These are phyloP conservation scores for Amaranthus palmeri DNA, from an alignment of 148 eudicot species.

Conservation along the genomic window DNA sequence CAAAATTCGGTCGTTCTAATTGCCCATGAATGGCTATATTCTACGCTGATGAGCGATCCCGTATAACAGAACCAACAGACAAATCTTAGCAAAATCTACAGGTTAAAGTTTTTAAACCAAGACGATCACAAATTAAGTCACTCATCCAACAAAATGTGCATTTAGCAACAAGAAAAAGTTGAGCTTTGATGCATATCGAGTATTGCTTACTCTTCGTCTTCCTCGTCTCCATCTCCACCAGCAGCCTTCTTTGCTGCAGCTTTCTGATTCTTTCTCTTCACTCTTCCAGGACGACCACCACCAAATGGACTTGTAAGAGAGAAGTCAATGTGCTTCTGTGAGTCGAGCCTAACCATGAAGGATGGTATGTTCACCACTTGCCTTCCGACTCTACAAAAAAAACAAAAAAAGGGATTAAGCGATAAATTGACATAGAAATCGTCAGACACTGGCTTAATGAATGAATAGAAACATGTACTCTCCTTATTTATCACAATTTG, in stretches of 20 bases:
- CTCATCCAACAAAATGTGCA: not conserved
- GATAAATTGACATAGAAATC: too few species aligned
- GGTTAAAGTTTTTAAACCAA: constrained; percentile 5
- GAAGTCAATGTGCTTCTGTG: constrained; percentile 52
- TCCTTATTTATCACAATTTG: too few species aligned
- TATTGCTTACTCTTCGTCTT: constrained; percentile 42
- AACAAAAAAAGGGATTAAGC: not conserved
- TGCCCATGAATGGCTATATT: not conserved
- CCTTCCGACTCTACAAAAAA: constrained; percentile 39
- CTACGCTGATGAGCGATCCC: not conserved
- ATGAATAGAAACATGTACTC: too few species aligned
- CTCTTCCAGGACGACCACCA: constrained; percentile 55
- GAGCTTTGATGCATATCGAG: not conserved
- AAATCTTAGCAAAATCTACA: constrained; percentile 14
- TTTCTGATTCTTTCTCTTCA: constrained; percentile 51
- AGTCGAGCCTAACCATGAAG: constrained; percentile 58
- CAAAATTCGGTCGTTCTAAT: too few species aligned
- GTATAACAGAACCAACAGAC: not conserved
- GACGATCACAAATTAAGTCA: not conserved
- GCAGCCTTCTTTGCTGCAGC: constrained; percentile 52
- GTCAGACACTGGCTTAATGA: too few species aligned
- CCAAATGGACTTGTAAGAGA: constrained; percentile 54
- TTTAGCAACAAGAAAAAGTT: not conserved
- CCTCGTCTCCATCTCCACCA: constrained; percentile 55
- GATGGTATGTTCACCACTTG: constrained; percentile 54